These are phyloP conservation scores for Tylopilus subfusipes DNA, from an alignment of 768 basidiomycete genomes.

Conservation along the genomic window DNA sequence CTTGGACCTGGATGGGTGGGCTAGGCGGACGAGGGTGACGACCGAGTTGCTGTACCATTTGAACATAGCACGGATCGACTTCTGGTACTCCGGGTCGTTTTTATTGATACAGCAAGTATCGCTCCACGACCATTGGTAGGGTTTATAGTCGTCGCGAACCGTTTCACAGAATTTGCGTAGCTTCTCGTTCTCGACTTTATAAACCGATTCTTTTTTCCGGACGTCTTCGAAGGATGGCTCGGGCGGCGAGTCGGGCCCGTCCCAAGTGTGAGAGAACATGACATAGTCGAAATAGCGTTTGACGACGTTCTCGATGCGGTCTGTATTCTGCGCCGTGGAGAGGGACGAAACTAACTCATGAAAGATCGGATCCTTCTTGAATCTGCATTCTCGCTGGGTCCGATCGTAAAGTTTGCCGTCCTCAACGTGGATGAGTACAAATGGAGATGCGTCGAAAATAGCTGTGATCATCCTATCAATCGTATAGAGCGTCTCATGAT, in stretches of 20 bases:
- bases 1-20: neutral
- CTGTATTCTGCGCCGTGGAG: no score
- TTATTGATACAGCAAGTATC: constrained; percentile 1
- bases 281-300: constrained; percentile 7
- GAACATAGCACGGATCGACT: constrained; percentile 4
- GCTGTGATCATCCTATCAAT: neutral
- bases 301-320: neutral
- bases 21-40: neutral
- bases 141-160: neutral
- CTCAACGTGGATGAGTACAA: neutral
- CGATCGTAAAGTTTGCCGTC: neutral
- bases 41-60: constrained; percentile 6
- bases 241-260: neutral
- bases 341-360: neutral
- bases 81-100: neutral
- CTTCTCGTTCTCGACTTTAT: no score
- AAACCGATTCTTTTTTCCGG: no score
- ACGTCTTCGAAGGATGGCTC: constrained; percentile 3
- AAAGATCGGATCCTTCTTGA: neutral
- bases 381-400: neutral
- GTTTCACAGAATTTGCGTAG: neutral
- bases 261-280: constrained; percentile 11
- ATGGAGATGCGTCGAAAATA: neutral
- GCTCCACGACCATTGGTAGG: neutral
- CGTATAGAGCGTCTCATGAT: neutral